phyloP scores from a whole-genome alignment of 805 yeast genomes.

The Candida ascalaphidarum region DNA sequence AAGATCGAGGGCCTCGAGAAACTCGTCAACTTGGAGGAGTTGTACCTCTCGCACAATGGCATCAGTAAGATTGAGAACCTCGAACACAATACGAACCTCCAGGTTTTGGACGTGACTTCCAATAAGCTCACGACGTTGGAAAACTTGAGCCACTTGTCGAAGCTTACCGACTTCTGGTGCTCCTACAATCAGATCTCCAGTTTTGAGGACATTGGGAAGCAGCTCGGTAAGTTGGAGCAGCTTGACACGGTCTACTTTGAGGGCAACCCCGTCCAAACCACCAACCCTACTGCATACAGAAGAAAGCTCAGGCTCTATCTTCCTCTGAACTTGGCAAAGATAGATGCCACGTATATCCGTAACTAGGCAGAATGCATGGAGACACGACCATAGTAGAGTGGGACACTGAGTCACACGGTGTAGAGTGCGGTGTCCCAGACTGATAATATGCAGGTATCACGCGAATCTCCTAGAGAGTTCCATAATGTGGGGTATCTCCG shows the following conservation, averaged over 20 bases:
- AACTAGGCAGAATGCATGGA: not conserved
- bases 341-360: conserved; percentile 76
- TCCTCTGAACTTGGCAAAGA: conserved; percentile 65
- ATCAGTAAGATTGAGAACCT: conserved; percentile 68
- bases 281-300: conserved; percentile 74
- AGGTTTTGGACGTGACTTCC: conserved; percentile 73
- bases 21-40: conserved; percentile 67
- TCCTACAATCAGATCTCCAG: conserved; percentile 64
- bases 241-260: conserved; percentile 90
- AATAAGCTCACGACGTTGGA: conserved; percentile 58
- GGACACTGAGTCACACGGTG: no score
- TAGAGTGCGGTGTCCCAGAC: no score
- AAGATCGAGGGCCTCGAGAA: conserved; percentile 77
- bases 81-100: conserved; percentile 58
- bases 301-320: conserved; percentile 70
- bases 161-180: conserved; percentile 93
- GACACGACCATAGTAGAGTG: no score
- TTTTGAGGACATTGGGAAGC: conserved; percentile 60
- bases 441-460: no score
- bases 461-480: no score
- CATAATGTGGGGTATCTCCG: no score
- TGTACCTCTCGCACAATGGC: conserved; percentile 83
- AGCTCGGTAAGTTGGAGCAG: conserved; percentile 52
- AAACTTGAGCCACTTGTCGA: conserved; percentile 51
- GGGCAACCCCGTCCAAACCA: conserved; percentile 77